Conservation (phyloP, 306 rosid species). For the Abrus pulchellus region DNA sequence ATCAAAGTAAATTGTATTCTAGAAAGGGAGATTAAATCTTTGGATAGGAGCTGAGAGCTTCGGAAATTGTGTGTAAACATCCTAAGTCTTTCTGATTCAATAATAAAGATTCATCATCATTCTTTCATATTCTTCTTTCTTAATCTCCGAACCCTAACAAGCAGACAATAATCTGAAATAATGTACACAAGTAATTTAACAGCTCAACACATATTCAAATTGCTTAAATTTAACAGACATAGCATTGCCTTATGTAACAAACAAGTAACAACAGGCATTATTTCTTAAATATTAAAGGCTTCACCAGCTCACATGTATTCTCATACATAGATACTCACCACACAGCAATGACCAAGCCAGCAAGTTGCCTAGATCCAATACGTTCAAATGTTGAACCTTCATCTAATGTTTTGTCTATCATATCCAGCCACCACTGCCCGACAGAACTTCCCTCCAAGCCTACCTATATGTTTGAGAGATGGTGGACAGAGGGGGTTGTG, state of each 20-base stretch:
- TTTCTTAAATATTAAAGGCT: slow-evolving; percentile 43
- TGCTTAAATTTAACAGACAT: slow-evolving; percentile 31
- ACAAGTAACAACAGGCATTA: slow-evolving; percentile 18
- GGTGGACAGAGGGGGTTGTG: slow-evolving; percentile 40
- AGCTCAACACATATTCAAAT: slow-evolving; percentile 32
- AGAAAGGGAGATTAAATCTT: no score
- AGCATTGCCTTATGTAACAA: slow-evolving; percentile 17
- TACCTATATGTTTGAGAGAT: slow-evolving; percentile 67
- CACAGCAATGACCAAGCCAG: slow-evolving; percentile 93
- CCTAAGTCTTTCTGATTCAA: no score
- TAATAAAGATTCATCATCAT: no score
- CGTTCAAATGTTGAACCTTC: slow-evolving; percentile 92
- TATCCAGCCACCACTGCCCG: slow-evolving; percentile 99
- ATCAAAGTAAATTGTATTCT: no score
- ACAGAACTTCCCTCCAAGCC: slow-evolving; percentile 97
- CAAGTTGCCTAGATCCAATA: slow-evolving; percentile 97
- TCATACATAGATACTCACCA: slow-evolving; percentile 70
- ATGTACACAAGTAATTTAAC: slow-evolving; percentile 38
- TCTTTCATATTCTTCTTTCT: no score
- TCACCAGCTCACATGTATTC: slow-evolving; percentile 37
- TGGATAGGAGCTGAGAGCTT: no score
- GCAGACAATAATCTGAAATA: slow-evolving; percentile 39
- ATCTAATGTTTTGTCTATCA: slow-evolving; percentile 92
- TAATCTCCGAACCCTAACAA: no score
- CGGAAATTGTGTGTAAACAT: no score